Evolutionary conservation across 208 protist genomes (phyloP), one percentile per base, ranked within the genome.

Genomic region (Crithidia acanthocephali): DNA sequence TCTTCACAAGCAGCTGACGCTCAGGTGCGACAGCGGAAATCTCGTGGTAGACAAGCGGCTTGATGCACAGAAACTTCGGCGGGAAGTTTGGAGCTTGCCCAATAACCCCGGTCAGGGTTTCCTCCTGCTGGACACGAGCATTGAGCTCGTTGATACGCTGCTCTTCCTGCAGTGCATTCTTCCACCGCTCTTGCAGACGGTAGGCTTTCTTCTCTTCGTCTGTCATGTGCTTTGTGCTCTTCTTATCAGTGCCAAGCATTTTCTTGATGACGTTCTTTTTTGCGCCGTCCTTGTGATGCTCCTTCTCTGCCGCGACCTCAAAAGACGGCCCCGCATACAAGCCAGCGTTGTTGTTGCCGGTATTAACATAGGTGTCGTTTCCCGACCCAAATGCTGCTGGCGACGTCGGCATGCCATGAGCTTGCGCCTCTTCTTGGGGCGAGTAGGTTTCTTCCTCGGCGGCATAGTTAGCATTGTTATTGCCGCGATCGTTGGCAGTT

Each of bases 51-150:
- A 94, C 82, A 13, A 94, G 58, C 1, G 89, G 89, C 18, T 67
- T 73, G 30, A 94, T 82, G 63, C 84, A 94, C 35, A 94, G 72
- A 50, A 94, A 82, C 55, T 83, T 90, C 7, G 61, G 88, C 15
- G 89, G 89, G 56, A 94, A 91, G 61, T 94, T 94, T 1, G 89
- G 79, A 48, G 30, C 20, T n/a, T 77, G 58, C 15, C 65, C 64
- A 8, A 80, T 3, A 23, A 59, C 58, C 0, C 4, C 16, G 11
- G 69, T 81, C 6, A 45, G 15, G n/a, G 33, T 53, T 59, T 83
- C 77, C n/a, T 74, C 71, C 16, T 74, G 23, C n/a, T 7, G 51
- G 30, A 88, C 30, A 40, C 74, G 78, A 22, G 27, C 16, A 27
- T 90, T 75, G 20, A 92, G 68, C 35, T 75, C 68, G 52, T 88